Base-by-base conservation (phyloP, 208 protist species). In the Tritrichomonas foetus region DNA sequence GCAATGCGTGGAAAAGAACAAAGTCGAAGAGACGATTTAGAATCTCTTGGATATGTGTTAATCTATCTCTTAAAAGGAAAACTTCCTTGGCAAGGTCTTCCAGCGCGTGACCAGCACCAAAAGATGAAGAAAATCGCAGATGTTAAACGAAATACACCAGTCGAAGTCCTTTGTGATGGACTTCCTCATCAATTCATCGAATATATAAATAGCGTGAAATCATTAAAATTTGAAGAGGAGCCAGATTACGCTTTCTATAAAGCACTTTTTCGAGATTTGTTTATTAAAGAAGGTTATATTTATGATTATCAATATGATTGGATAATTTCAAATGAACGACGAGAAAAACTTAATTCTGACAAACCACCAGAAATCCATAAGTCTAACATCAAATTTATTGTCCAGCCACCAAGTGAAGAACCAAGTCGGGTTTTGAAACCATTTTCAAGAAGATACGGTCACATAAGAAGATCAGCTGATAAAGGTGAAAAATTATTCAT, bases 1-100 rank as follows among this genome's bases (percentile, higher is more conserved):
- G 99, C 98, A n/a, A 99, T 99, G 96, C 95, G 99, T 41, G 99
- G 99, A 74, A 99, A 99, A 72, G 98, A 98, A 96, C 98, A 98
- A 95, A 96, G 94, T 3, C 27, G 95, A 89, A 36, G 95, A 20
- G 95, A 96, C 66, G 95, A 96, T 72, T 80, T 96, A 30, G 99
- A 99, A 95, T 98, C 98, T 30, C 96, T 99, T 36, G 99, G 98
- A 72, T 99, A 99, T 96, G 97, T 99, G 47, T 96, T 99, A 25
- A 97, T 99, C 95, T 99, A 99, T 96, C 99, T 99, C 94, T 95
- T 98, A 50, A 96, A 98, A 64, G 99, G 99, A n/a, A 97, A 96
- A 61, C 96, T 99, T 75, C 98, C 99, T 72, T 99, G 98, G 99
- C 98, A 99, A 96, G 98, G 98, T 0, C 95, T 99, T 2, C 44